A percentile compares a stretch with the other conserved stretches of the same genome.
Conservation (phyloP, 1,284 basidiomycete species). For the Inonotus obliquus region DNA sequence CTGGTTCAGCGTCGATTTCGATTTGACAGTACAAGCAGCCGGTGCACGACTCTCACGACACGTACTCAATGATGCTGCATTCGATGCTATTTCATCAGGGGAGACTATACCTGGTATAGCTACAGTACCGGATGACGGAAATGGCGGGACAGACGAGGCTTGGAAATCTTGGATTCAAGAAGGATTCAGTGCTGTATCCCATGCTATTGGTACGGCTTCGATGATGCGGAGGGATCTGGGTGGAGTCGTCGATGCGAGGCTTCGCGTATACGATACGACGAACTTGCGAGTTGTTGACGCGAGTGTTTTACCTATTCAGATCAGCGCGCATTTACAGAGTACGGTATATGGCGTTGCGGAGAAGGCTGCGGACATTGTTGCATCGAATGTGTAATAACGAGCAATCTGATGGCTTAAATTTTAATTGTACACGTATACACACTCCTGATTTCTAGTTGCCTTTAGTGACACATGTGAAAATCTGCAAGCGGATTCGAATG, state of each 20-base stretch:
- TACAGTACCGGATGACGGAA: conserved; percentile 6
- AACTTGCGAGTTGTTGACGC: conserved; percentile 22
- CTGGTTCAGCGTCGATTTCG: conserved; percentile 44
- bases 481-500: too few relatives aligned
- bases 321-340: conserved; percentile 19
- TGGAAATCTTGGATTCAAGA: conserved; percentile 21
- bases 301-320: conserved; percentile 20
- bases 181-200: conserved; percentile 22
- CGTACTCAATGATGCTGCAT: conserved; percentile 38
- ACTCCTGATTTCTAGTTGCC: too few relatives aligned
- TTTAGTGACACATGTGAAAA: too few relatives aligned
- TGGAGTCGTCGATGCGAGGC: conserved; percentile 35
- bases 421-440: too few relatives aligned
- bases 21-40: conserved; percentile 47
- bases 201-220: conserved; percentile 38
- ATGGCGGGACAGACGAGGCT: conserved; percentile 17
- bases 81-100: conserved; percentile 12
- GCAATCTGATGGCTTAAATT: too few relatives aligned
- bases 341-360: conserved; percentile 46
- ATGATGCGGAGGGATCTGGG: conserved; percentile 39
- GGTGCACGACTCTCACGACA: conserved; percentile 42
- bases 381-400: too few relatives aligned
- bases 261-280: conserved; percentile 24
- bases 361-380: conserved; percentile 46
- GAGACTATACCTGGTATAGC: conserved; percentile 7